Percentiles rank a stretch among this genome's conserved stretches.
Evolutionary conservation across 371 early-diverging fungal species (phyloP).

Genomic region (Dentiscutata heterogama): DNA sequence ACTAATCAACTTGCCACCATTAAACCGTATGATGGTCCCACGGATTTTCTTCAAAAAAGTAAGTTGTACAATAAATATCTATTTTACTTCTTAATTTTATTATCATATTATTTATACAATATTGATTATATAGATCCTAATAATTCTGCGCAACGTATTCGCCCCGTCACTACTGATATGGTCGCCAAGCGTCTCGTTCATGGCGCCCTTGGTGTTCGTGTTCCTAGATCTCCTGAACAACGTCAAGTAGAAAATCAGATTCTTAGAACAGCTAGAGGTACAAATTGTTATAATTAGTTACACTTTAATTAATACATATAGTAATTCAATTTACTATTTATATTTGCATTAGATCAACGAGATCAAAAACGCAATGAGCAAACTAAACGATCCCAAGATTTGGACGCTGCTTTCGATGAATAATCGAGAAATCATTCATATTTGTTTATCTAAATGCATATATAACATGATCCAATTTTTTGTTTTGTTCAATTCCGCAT

Average conservation of each 20-base stretch:
- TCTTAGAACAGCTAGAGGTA: conserved; percentile 54
- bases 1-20: conserved; percentile 33
- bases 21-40: conserved; percentile 44
- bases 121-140: conserved; percentile 40
- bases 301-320: background rate
- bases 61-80: background rate
- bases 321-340: background rate
- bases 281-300: background rate
- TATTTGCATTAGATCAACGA: conserved; percentile 44
- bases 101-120: background rate
- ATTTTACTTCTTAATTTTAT: background rate
- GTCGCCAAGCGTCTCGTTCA: conserved; percentile 63
- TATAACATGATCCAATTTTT: background rate
- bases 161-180: conserved; percentile 64
- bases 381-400: conserved; percentile 46
- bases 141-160: conserved; percentile 50
- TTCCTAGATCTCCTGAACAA: conserved; percentile 61
- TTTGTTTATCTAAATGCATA: background rate
- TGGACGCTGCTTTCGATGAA: conserved; percentile 52
- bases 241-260: conserved; percentile 51
- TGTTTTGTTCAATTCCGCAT: conserved; percentile 2
- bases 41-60: conserved; percentile 47
- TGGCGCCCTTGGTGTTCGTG: conserved; percentile 61
- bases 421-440: conserved; percentile 28
- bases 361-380: conserved; percentile 45